A percentile compares a stretch with the other conserved stretches of the same genome.
Evolutionary conservation across 2,329 filamentous ascomycete species (phyloP).

Genomic region (Fusarium incarnatum): DNA sequence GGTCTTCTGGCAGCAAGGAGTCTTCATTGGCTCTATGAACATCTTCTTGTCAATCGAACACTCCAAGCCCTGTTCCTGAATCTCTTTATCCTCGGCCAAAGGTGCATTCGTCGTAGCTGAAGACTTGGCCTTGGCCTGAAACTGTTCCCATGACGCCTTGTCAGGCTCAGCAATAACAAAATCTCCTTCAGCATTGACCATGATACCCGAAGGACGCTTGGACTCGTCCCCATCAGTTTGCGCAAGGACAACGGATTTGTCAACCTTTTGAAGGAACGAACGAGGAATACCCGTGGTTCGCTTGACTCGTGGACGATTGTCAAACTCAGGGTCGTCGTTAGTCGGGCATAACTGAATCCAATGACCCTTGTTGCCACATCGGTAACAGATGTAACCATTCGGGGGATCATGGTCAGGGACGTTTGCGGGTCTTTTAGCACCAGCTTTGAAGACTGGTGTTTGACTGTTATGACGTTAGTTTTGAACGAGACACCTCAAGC

Average conservation of each 20-base stretch:
- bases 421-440: slow-evolving; percentile 74
- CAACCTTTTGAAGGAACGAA: slow-evolving; percentile 94
- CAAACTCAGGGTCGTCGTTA: slow-evolving; percentile 97
- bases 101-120: slow-evolving; percentile 84
- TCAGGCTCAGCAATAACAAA: slow-evolving; percentile 97
- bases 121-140: slow-evolving; percentile 92
- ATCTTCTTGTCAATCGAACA: slow-evolving; percentile 97
- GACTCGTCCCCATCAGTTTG: slow-evolving; percentile 83
- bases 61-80: slow-evolving; percentile 88
- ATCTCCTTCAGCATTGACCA: slow-evolving; percentile 97
- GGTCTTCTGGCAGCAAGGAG: slow-evolving; percentile 96
- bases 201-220: slow-evolving; percentile 87
- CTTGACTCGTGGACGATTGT: slow-evolving; percentile 92
- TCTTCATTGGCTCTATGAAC: slow-evolving; percentile 99
- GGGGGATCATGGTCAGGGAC: slow-evolving; percentile 94
- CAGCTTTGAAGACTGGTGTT: slow-evolving; percentile 70
- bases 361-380: slow-evolving; percentile 97
- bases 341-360: slow-evolving; percentile 99
- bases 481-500: slow-evolving; percentile 6
- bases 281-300: slow-evolving; percentile 96
- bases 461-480: slow-evolving; percentile 62
- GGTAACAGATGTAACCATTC: slow-evolving; percentile 94
- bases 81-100: slow-evolving; percentile 82
- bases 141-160: slow-evolving; percentile 95
- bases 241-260: slow-evolving; percentile 83